Evolutionary conservation across 2,329 filamentous ascomycete species (phyloP), one percentile per base, ranked within the genome.

Genomic region (Sphaerulina musiva): DNA sequence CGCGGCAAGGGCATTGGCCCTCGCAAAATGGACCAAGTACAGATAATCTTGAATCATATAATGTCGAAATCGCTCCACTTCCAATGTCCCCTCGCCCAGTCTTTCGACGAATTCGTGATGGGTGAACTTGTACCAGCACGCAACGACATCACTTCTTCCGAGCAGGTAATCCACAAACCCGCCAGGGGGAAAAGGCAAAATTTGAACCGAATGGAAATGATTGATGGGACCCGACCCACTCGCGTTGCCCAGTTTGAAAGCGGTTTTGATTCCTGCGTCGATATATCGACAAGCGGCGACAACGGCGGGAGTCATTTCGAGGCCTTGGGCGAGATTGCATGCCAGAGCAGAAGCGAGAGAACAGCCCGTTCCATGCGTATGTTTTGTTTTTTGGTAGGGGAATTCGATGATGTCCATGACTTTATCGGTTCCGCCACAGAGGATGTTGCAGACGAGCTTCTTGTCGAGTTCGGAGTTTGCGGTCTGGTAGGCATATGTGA

Each of bases 301-400:
- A n/a, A 88, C 85, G 32, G 86, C 82, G 41, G 75, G 69, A 1
- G 77, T 70, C 1, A 87, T 74, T 5, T 76, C 72, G 46, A 80
- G 67, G 0, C 83, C 84, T 49, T 74, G 79, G 11, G 85, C 78
- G 6, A 91, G 70, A 57, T 87, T 86, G n/a, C 84, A 85, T 1
- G 87, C 83, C 63, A 91, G 87, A 2, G 87, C 86, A 57, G 87
- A 95, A 40, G 93, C 93, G 56, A 97, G 78, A 8, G 90, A 95
- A 68, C 93, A 98, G 3, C 93, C 93, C 0, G 93, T 97, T 0
- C 93, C 93, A 66, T 98, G 93, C 0, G 92, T 97, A 66, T 92
- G 92, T 56, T 77, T 85, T 7, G 86, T 89, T 8, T 77, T 72
- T 58, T 89, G 77, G 66, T 86, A 96, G 4, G 78, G 76, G 39